Evolutionary conservation across 768 basidiomycete species (phyloP).

Genomic region (Hygrophorus russula): DNA sequence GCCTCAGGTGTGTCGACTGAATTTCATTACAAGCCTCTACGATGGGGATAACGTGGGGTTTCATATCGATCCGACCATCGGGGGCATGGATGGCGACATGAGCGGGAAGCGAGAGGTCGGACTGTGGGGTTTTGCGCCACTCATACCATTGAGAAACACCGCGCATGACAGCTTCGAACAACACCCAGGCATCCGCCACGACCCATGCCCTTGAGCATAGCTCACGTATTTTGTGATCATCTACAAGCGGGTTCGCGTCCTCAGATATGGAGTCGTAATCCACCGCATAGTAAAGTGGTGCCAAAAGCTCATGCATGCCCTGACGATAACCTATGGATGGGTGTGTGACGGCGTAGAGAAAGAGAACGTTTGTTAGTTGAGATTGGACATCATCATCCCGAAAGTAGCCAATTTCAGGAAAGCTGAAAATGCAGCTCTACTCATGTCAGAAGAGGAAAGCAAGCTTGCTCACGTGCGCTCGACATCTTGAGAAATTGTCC

Average conservation of each 20-base stretch:
- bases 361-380: constrained; percentile 78
- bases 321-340: constrained; percentile 88
- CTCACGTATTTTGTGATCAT: constrained; percentile 35
- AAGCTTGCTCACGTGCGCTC: constrained; percentile 68
- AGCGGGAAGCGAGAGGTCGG: constrained; percentile 22
- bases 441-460: constrained; percentile 5
- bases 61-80: constrained; percentile 36
- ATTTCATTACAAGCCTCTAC: constrained; percentile 73
- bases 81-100: constrained; percentile 34
- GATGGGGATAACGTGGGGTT: constrained; percentile 74
- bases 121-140: constrained; percentile 39
- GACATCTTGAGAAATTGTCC: constrained; percentile 87
- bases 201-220: constrained; percentile 59
- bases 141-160: constrained; percentile 70
- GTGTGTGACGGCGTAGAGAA: constrained; percentile 70
- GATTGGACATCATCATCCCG: constrained; percentile 62
- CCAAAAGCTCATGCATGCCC: constrained; percentile 95
- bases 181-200: constrained; percentile 78
- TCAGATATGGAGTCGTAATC: constrained; percentile 69
- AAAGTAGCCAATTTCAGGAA: constrained; percentile 95
- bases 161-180: constrained; percentile 77
- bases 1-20: constrained; percentile 61
- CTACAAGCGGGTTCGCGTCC: constrained; percentile 14
- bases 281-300: constrained; percentile 72
- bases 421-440: constrained; percentile 33